Evolutionary conservation across 768 basidiomycete genomes (phyloP).

Genomic region (Suillus placidus): DNA sequence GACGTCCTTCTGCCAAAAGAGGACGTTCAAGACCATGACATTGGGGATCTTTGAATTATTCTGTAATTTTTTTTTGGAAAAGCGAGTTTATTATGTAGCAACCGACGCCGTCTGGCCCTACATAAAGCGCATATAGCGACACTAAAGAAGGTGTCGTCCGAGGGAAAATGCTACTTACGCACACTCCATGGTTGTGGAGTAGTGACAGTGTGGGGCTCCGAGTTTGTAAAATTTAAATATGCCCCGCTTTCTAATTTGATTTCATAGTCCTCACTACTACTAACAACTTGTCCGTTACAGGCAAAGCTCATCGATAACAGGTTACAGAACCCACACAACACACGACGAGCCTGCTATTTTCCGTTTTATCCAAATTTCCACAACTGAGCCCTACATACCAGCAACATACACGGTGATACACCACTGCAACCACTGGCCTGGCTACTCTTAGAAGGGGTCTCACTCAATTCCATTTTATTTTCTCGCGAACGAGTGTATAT

Average conservation of each 20-base stretch:
- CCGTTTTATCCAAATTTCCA: no score
- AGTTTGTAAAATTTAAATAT: neutral
- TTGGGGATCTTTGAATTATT: neutral
- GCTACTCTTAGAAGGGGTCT: neutral
- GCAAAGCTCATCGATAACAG: neutral
- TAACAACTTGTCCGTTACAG: neutral
- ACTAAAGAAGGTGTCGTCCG: no score
- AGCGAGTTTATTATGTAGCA: no score
- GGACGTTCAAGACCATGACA: neutral
- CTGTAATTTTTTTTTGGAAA: no score
- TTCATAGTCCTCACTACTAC: neutral
- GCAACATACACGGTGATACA: neutral
- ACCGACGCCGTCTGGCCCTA: no score
- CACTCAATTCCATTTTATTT: neutral
- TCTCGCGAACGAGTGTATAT: neutral
- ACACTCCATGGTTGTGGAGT: no score
- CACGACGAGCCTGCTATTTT: neutral
- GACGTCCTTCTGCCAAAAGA: neutral
- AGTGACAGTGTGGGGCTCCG: no score
- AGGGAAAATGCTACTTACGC: no score
- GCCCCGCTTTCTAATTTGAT: neutral
- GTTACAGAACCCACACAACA: neutral
- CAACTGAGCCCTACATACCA: no score
- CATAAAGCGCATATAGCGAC: no score
- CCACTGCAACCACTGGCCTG: neutral